phyloP scores from a whole-genome alignment of 768 basidiomycete genomes.

The Boletus sp. region DNA sequence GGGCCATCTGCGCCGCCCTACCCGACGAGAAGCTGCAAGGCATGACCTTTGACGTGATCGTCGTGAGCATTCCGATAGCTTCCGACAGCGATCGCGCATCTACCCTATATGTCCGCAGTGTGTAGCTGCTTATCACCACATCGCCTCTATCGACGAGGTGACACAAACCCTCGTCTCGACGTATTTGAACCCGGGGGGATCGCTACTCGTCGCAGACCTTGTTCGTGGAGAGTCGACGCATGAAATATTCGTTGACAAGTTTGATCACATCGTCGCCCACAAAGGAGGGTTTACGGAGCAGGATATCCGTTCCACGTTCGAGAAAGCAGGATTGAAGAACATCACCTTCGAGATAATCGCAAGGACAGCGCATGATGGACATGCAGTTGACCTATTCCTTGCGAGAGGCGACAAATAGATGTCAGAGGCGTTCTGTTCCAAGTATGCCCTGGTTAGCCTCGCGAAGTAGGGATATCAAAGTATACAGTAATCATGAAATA shows the following conservation, averaged over 20 bases:
- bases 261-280: constrained; percentile 54
- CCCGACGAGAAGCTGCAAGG: constrained; percentile 48
- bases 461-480: background rate
- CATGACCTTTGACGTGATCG: constrained; percentile 63
- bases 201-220: constrained; percentile 58
- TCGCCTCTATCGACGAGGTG: constrained; percentile 45
- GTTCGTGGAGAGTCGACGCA: constrained; percentile 29
- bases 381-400: constrained; percentile 49
- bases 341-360: constrained; percentile 40
- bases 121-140: constrained; percentile 61
- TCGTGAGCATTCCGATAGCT: constrained; percentile 46
- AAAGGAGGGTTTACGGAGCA: constrained; percentile 49
- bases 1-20: constrained; percentile 48
- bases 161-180: constrained; percentile 49
- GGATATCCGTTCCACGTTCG: constrained; percentile 50
- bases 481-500: background rate
- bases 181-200: constrained; percentile 62
- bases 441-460: background rate
- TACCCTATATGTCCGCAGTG: constrained; percentile 42
- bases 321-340: constrained; percentile 48
- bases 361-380: constrained; percentile 31
- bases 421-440: background rate
- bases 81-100: background rate
- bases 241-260: constrained; percentile 31
- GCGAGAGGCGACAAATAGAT: constrained; percentile 47